phyloP scores from a whole-genome alignment of 306 rosid genomes.

The Lathyrus oleraceus region DNA sequence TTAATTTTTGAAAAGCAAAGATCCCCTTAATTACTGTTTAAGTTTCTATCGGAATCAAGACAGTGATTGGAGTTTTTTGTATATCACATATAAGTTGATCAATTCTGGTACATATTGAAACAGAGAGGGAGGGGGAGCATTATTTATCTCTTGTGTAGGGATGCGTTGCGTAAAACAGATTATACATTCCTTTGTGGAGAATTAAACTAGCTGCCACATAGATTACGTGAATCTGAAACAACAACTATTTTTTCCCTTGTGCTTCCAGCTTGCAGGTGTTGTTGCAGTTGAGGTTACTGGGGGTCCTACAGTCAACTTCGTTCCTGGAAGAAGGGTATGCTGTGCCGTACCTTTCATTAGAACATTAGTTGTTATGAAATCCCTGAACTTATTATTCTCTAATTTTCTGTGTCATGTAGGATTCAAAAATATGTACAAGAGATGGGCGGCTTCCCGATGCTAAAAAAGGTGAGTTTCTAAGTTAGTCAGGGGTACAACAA shows the following conservation, averaged over 20 bases:
- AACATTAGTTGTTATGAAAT: conserved; percentile 32
- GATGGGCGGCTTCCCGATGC: conserved; percentile 94
- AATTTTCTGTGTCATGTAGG: conserved; percentile 45
- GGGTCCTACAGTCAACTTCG: conserved; percentile 83
- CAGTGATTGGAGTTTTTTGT: neutral
- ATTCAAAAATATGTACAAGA: conserved; percentile 67
- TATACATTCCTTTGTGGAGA: conserved; percentile 21
- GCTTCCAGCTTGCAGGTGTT: conserved; percentile 90
- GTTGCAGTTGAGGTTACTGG: conserved; percentile 98
- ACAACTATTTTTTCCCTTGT: conserved; percentile 21
- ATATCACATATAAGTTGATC: conserved; percentile 14
- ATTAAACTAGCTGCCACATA: conserved; percentile 7
- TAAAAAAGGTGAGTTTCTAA: conserved; percentile 56
- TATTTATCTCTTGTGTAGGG: neutral
- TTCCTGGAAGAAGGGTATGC: conserved; percentile 82
- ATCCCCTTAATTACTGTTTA: neutral
- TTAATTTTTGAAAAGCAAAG: neutral
- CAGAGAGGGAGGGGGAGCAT: conserved; percentile 12
- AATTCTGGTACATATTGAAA: conserved; percentile 25
- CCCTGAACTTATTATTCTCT: conserved; percentile 14
- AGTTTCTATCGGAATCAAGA: conserved; percentile 24
- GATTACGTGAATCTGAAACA: conserved; percentile 27
- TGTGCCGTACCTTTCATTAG: conserved; percentile 28
- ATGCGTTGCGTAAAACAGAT: conserved; percentile 1
- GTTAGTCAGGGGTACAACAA: conserved; percentile 2